These are phyloP conservation scores for Lycium ferocissimum DNA, from an alignment of 257 asterid species.

Conservation along the genomic window DNA sequence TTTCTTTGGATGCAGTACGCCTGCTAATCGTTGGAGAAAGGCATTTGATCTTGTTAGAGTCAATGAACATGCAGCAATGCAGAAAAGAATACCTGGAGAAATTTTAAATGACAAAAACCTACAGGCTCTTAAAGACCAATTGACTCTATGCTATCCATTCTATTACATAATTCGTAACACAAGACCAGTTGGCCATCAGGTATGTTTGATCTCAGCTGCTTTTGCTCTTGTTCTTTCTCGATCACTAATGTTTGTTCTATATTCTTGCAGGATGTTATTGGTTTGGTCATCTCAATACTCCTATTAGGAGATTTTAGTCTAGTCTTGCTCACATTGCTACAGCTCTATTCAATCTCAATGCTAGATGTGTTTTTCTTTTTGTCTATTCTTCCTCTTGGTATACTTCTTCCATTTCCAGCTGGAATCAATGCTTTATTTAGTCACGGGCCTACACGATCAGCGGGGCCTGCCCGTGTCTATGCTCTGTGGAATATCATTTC, in stretches of 20 bases:
- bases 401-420: slow-evolving; percentile 87
- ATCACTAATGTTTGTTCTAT: slow-evolving; percentile 28
- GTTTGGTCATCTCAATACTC: slow-evolving; percentile 75
- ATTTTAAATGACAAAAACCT: slow-evolving; percentile 58
- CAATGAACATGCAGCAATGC: slow-evolving; percentile 61
- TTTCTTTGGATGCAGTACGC: slow-evolving; percentile 53
- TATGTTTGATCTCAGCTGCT: slow-evolving; percentile 35
- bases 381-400: slow-evolving; percentile 79
- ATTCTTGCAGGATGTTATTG: slow-evolving; percentile 83
- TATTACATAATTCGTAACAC: slow-evolving; percentile 67
- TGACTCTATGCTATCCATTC: slow-evolving; percentile 54
- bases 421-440: slow-evolving; percentile 88
- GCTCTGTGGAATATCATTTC: slow-evolving; percentile 86
- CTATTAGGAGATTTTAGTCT: slow-evolving; percentile 91
- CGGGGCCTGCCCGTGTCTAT: slow-evolving; percentile 84
- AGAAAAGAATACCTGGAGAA: slow-evolving; percentile 63
- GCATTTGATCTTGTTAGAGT: slow-evolving; percentile 82
- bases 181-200: slow-evolving; percentile 91
- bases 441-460: slow-evolving; percentile 85
- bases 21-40: slow-evolving; percentile 76
- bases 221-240: slow-evolving; percentile 1
- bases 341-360: slow-evolving; percentile 75
- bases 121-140: slow-evolving; percentile 58
- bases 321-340: slow-evolving; percentile 84
- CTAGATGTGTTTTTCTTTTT: slow-evolving; percentile 67